phyloP scores from a whole-genome alignment of 1,284 basidiomycete genomes.

The Tetrapyrgos nigripes region DNA sequence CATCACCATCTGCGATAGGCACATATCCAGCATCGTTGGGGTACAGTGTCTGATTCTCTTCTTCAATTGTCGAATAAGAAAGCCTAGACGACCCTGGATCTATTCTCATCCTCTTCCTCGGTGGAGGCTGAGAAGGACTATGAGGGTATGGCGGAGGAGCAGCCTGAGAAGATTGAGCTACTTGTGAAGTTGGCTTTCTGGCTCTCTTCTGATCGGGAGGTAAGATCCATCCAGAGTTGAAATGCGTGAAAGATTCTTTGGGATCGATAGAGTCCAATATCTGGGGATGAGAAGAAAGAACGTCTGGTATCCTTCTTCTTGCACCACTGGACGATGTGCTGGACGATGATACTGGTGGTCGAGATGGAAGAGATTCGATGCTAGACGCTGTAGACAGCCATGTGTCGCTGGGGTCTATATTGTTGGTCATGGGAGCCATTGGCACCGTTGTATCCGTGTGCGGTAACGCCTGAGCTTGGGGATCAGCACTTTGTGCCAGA shows the following conservation, averaged over 20 bases:
- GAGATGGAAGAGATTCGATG: constrained; percentile 18
- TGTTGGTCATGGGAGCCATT: too few species aligned
- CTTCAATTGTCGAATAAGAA: constrained; percentile 54
- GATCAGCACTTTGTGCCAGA: too few species aligned
- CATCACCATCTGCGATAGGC: background rate
- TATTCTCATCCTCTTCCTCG: constrained; percentile 60
- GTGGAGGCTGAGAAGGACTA: constrained; percentile 44
- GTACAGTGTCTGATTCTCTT: constrained; percentile 53
- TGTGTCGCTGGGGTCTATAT: too few species aligned
- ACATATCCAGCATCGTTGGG: constrained; percentile 14
- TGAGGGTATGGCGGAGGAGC: constrained; percentile 38
- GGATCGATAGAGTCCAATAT: constrained; percentile 75
- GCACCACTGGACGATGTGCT: constrained; percentile 4
- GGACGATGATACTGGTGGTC: background rate
- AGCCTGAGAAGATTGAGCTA: too few species aligned
- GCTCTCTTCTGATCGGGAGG: constrained; percentile 73
- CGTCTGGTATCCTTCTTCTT: constrained; percentile 31
- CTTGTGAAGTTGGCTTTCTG: constrained; percentile 42
- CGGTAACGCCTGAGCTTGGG: too few species aligned
- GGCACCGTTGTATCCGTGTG: too few species aligned
- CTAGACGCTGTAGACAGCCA: constrained; percentile 21
- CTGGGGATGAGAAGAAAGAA: constrained; percentile 40
- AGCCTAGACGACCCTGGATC: constrained; percentile 44
- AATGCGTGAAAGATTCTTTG: constrained; percentile 80
- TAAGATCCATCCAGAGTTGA: constrained; percentile 91